A percentile compares a stretch with the other conserved stretches of the same genome.
These are phyloP conservation scores for Phytophthora boehmeriae DNA, from an alignment of 352 stramenopile species.

Conservation along the genomic window DNA sequence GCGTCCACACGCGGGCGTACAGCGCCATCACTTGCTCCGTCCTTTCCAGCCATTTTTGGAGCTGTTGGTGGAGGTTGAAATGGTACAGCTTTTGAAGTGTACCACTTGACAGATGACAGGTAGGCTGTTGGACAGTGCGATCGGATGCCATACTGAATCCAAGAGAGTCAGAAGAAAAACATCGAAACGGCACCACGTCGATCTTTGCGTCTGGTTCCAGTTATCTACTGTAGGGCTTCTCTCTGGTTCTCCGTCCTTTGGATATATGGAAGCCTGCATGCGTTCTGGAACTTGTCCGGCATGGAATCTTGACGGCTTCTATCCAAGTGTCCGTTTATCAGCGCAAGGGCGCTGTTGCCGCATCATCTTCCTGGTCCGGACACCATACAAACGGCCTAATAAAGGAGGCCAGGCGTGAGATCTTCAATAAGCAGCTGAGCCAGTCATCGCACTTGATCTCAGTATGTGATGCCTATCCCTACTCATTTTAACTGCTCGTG, in stretches of 20 bases:
- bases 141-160: no score
- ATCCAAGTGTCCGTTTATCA: not conserved
- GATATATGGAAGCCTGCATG: no score
- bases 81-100: constrained; percentile 3
- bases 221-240: no score
- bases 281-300: no score
- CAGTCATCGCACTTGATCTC: not conserved
- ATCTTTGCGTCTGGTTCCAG: no score
- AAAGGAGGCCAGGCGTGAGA: not conserved
- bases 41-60: constrained; percentile 44
- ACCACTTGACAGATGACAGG: not conserved
- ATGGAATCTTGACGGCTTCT: no score
- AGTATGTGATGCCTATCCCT: not conserved
- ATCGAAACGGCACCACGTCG: no score
- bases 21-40: constrained; percentile 43
- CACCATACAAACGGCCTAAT: not conserved
- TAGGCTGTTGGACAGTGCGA: not conserved
- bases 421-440: not conserved
- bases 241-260: no score
- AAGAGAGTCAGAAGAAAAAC: no score
- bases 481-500: not conserved
- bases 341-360: not conserved
- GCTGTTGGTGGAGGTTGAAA: constrained; percentile 9
- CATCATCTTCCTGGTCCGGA: not conserved
- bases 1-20: constrained; percentile 73